Conservation (phyloP, 768 basidiomycete genomes). For the Psilocybe cyanescens region DNA sequence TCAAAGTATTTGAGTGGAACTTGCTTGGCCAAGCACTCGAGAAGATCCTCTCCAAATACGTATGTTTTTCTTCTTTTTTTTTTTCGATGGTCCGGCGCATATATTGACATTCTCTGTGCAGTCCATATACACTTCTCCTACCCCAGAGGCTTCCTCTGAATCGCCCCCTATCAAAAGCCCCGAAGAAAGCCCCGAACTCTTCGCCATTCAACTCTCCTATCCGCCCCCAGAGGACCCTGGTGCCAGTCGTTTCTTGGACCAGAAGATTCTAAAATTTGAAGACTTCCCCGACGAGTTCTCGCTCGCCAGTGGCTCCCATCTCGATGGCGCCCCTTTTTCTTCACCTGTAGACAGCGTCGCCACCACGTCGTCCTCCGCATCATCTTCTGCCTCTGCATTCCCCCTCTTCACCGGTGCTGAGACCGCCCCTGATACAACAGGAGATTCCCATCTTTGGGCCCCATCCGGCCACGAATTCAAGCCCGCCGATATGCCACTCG, state of each 20-base stretch:
- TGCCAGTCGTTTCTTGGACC: slow-evolving; percentile 26
- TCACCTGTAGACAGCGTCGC: slow-evolving; percentile 37
- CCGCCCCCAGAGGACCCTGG: slow-evolving; percentile 25
- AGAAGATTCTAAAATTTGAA: slow-evolving; percentile 31
- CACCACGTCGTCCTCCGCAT: slow-evolving; percentile 26
- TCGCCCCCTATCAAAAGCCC: slow-evolving; percentile 33
- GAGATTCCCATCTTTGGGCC: slow-evolving; percentile 12
- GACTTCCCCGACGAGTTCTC: slow-evolving; percentile 26
- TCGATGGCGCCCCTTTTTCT: slow-evolving; percentile 27
- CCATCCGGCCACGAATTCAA: slow-evolving; percentile 17
- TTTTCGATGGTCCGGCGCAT: not conserved
- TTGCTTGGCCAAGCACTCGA: slow-evolving; percentile 72
- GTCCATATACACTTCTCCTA: slow-evolving; percentile 52
- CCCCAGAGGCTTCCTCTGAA: slow-evolving; percentile 34
- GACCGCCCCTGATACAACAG: slow-evolving; percentile 3
- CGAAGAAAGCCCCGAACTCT: slow-evolving; percentile 31
- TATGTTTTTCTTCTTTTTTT: slow-evolving; percentile 39
- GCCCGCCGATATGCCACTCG: slow-evolving; percentile 18
- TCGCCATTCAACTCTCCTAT: slow-evolving; percentile 30
- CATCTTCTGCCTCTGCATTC: slow-evolving; percentile 29
- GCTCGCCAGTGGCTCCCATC: slow-evolving; percentile 2
- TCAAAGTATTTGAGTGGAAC: slow-evolving; percentile 85
- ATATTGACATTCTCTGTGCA: slow-evolving; percentile 22
- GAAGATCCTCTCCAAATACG: slow-evolving; percentile 86
- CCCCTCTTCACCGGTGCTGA: slow-evolving; percentile 18